phyloP scores from a whole-genome alignment of 164 flowering plant genomes.

The Santalum album region DNA sequence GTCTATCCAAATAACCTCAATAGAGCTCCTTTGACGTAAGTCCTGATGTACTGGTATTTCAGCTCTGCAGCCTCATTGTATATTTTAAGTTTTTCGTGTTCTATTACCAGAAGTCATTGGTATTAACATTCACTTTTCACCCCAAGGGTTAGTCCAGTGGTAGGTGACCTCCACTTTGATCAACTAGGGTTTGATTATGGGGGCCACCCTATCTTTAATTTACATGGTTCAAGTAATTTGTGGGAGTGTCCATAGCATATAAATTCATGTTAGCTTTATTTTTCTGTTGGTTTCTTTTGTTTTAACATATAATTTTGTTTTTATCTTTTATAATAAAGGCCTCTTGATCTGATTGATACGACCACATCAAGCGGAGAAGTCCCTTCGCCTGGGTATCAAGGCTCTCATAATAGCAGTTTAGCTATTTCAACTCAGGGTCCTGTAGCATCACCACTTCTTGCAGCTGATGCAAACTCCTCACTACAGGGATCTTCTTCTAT shows the following conservation, averaged over 20 bases:
- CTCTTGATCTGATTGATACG: conserved; percentile 79
- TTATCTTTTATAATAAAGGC: conserved; percentile 50
- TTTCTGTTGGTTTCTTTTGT: not conserved
- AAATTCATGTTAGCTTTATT: not conserved
- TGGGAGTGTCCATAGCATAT: not conserved
- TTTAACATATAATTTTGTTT: conserved; percentile 5
- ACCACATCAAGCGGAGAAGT: conserved; percentile 48
- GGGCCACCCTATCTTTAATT: too few relatives aligned
- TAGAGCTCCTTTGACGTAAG: conserved; percentile 64
- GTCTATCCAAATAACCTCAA: conserved; percentile 50
- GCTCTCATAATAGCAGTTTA: conserved; percentile 47
- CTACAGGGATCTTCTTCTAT: conserved; percentile 52
- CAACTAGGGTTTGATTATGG: too few relatives aligned
- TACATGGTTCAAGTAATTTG: too few relatives aligned
- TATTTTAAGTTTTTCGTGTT: too few relatives aligned
- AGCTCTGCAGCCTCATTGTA: too few relatives aligned
- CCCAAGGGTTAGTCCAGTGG: too few relatives aligned
- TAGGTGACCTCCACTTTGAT: too few relatives aligned
- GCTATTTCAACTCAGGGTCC: conserved; percentile 50
- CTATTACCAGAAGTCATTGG: too few relatives aligned
- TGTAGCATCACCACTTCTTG: conserved; percentile 37
- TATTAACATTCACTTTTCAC: too few relatives aligned
- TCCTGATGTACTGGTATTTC: too few relatives aligned
- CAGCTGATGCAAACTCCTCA: conserved; percentile 45
- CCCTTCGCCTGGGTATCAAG: conserved; percentile 47